Base-by-base conservation (phyloP, 495 filamentous ascomycete genomes). In the Geoglossum glabrum region DNA sequence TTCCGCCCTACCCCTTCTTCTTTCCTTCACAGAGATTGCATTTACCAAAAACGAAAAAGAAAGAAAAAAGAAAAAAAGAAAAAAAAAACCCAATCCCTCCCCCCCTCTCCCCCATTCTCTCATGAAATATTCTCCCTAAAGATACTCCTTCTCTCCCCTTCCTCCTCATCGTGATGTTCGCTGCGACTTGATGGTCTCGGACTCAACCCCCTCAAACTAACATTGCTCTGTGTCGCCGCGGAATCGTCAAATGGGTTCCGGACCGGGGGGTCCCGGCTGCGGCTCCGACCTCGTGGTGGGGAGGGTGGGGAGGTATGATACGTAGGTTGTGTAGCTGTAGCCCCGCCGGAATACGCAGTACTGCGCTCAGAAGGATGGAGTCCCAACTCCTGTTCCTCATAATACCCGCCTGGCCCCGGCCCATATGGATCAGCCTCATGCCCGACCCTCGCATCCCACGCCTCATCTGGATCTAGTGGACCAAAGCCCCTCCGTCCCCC, bases 361-460 rank as follows among this genome's bases (percentile, higher is more conserved):
- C n/a, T n/a, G n/a, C n/a, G n/a, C n/a, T n/a, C n/a, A 19, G 54
- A 57, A 19, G 63, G 64, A 54, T 70, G 70, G 46, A 72, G 61
- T 2, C 71, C 71, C 11, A 73, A 58, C 58, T 73, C 71, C 58
- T 72, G 67, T 61, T 73, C 71, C 49, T 72, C 70, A 26, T 70
- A 69, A 51, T 72, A 71, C 23, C 66, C 60, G 15, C 43, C 62
- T 2, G 61, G 61, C 21, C 43, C 62, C 2, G 61, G 61, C 21
- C 61, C 63, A 49, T 64, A 61, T 7, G 34, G 55, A 47, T 65
- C 64, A 3, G 67, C 69, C 58, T 72, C 71, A 45, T 67, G 62
- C 0, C 68, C 68, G 1, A 73, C 71, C 0, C 66, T 59, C 55
- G 70, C 58, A 64, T 71, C 69, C 71, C 71, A 73, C n/a, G 71